Conservation (phyloP, 805 yeast species). For the Monosporozyma solicola region DNA sequence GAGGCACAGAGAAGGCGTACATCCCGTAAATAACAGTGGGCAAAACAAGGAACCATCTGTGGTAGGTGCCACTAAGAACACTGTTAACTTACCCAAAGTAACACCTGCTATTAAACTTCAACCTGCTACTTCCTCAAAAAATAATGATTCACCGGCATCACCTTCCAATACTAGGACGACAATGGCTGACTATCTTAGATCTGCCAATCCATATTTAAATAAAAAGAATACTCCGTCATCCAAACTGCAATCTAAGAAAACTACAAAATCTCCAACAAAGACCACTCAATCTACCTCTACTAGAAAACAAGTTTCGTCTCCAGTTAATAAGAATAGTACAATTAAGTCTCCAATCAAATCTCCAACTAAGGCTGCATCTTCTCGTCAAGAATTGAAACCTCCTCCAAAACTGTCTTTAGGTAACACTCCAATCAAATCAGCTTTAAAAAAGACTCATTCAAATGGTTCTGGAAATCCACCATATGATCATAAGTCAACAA, state of each 20-base stretch:
- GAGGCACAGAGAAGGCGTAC: not conserved
- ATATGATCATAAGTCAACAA: constrained; percentile 37
- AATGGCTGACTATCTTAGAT: constrained; percentile 43
- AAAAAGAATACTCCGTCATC: not conserved
- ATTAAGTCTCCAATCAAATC: not conserved
- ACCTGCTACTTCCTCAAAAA: not conserved
- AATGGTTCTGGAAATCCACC: constrained; percentile 13
- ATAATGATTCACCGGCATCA: not conserved
- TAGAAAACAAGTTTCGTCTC: not conserved
- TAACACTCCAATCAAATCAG: constrained; percentile 36
- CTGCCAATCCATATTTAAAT: constrained; percentile 27
- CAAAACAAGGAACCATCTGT: not conserved
- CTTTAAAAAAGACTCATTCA: constrained; percentile 28
- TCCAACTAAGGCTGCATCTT: not conserved
- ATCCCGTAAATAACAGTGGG: not conserved
- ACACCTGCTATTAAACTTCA: not conserved
- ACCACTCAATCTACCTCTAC: not conserved
- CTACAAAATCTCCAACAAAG: not conserved
- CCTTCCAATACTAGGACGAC: constrained; percentile 5
- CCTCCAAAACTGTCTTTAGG: constrained; percentile 6
- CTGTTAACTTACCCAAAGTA: not conserved
- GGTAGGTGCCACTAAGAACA: not conserved
- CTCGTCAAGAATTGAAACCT: not conserved
- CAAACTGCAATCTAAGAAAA: not conserved
- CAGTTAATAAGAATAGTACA: not conserved